These are phyloP conservation scores for Rosa rugosa DNA, from an alignment of 306 rosid genomes.

Conservation along the genomic window DNA sequence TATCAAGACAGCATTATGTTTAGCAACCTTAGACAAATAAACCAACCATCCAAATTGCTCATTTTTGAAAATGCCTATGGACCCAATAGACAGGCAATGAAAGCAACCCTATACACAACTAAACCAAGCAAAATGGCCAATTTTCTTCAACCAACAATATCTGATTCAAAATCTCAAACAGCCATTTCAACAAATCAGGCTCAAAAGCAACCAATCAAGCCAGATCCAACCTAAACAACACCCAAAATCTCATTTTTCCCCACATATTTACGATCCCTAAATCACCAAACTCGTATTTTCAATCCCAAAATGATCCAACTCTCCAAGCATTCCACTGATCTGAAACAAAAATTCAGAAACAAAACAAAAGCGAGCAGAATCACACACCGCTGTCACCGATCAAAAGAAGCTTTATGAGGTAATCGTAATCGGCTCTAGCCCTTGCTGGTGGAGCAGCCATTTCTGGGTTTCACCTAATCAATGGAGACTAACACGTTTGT, in stretches of 20 bases:
- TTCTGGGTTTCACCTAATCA: slow-evolving; percentile 17
- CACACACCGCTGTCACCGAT: slow-evolving; percentile 91
- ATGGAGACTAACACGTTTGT: slow-evolving; percentile 17
- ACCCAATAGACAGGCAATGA: no score
- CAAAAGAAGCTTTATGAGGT: slow-evolving; percentile 85
- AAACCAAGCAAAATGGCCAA: background rate
- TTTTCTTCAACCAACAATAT: slow-evolving; percentile 2
- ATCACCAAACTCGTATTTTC: background rate
- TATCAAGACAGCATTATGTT: background rate
- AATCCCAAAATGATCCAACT: background rate
- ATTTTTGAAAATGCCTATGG: background rate
- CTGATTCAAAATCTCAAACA: slow-evolving; percentile 3
- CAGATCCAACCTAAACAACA: slow-evolving; percentile 20
- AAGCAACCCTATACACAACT: no score
- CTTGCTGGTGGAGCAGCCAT: slow-evolving; percentile 99
- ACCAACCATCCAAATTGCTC: background rate
- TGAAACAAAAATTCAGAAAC: background rate
- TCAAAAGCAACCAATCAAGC: background rate
- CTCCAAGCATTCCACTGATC: background rate
- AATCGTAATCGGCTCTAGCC: slow-evolving; percentile 99
- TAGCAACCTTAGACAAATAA: background rate
- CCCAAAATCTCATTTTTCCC: background rate
- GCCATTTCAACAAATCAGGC: background rate
- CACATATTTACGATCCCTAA: background rate
- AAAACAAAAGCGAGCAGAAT: no score